Evolutionary conservation across 2,329 filamentous ascomycete species (phyloP).

Genomic region (Mycogone perniciosa): DNA sequence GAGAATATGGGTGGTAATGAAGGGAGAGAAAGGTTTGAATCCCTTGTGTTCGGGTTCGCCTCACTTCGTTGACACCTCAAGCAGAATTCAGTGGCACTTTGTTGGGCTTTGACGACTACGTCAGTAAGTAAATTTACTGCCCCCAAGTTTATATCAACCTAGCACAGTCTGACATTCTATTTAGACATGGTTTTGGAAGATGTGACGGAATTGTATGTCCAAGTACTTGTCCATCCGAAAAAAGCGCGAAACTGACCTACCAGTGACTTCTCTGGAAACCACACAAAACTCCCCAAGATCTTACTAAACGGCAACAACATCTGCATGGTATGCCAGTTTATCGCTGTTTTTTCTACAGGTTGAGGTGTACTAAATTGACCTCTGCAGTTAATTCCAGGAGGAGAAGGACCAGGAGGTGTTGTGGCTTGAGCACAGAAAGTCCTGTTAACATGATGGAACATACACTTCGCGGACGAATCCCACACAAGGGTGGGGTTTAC

Average conservation of each 20-base stretch:
- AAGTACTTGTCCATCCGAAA: too few species aligned
- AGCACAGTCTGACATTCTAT: constrained; percentile 17
- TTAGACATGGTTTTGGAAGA: constrained; percentile 97
- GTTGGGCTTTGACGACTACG: constrained; percentile 96
- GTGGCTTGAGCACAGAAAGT: constrained; percentile 14
- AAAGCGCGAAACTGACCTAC: neutral
- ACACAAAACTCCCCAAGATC: constrained; percentile 89
- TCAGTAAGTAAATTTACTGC: constrained; percentile 65
- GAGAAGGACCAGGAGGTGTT: constrained; percentile 56
- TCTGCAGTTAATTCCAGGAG: constrained; percentile 67
- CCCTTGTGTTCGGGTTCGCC: neutral
- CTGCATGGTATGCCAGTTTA: constrained; percentile 76
- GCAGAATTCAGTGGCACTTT: constrained; percentile 92
- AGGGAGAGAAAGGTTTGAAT: constrained; percentile 82
- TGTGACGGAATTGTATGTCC: constrained; percentile 83
- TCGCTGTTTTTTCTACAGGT: too few species aligned
- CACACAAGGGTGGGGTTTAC: neutral
- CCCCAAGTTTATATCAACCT: neutral
- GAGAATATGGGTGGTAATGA: constrained; percentile 98
- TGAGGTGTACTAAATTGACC: constrained; percentile 7
- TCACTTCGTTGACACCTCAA: constrained; percentile 13
- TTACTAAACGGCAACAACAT: constrained; percentile 97
- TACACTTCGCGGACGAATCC: neutral
- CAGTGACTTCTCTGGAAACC: constrained; percentile 85
- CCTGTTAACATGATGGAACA: constrained; percentile 9